These are phyloP conservation scores for Lecanicillium sp. DNA, from an alignment of 2,329 filamentous ascomycete genomes.

Conservation along the genomic window DNA sequence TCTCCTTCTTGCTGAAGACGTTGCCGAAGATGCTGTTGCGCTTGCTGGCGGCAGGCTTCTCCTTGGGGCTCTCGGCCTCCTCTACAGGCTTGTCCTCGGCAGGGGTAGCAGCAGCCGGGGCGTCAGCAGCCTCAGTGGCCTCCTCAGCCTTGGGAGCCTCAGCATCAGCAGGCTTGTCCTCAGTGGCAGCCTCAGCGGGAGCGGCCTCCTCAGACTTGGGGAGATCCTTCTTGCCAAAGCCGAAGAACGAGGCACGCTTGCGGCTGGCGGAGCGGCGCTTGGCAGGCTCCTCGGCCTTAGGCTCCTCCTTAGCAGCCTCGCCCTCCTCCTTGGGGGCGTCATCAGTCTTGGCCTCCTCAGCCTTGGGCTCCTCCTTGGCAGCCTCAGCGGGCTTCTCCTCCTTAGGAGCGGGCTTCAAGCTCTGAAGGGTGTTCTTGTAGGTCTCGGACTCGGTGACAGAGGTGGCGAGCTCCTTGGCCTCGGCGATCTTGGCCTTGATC, in stretches of 20 bases:
- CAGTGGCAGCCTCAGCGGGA: conserved; percentile 26
- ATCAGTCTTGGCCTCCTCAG: conserved; percentile 46
- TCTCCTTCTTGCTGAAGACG: conserved; percentile 47
- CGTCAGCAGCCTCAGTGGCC: conserved; percentile 23
- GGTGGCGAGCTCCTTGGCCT: conserved; percentile 75
- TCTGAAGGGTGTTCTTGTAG: conserved; percentile 82
- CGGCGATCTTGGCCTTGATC: conserved; percentile 71
- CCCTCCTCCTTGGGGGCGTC: conserved; percentile 27
- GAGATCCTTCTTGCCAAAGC: conserved; percentile 51
- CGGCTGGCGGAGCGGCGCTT: conserved; percentile 58
- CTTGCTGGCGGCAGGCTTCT: conserved; percentile 45
- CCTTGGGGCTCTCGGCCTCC: conserved; percentile 26
- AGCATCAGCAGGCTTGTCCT: conserved; percentile 21
- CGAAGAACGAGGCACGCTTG: conserved; percentile 60
- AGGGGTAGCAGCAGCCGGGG: conserved; percentile 21
- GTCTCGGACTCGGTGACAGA: conserved; percentile 69
- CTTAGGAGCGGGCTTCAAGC: conserved; percentile 45
- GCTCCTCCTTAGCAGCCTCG: conserved; percentile 35
- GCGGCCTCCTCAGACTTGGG: conserved; percentile 25
- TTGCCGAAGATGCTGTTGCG: conserved; percentile 49
- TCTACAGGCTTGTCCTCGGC: conserved; percentile 33
- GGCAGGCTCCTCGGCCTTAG: conserved; percentile 47
- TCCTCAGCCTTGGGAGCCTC: conserved; percentile 28
- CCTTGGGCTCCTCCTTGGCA: conserved; percentile 39
- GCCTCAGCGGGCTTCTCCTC: conserved; percentile 22